Evolutionary conservation across 2,329 filamentous ascomycete genomes (phyloP), one percentile per base, ranked within the genome.

Genomic region (Sclerotinia borealis): DNA sequence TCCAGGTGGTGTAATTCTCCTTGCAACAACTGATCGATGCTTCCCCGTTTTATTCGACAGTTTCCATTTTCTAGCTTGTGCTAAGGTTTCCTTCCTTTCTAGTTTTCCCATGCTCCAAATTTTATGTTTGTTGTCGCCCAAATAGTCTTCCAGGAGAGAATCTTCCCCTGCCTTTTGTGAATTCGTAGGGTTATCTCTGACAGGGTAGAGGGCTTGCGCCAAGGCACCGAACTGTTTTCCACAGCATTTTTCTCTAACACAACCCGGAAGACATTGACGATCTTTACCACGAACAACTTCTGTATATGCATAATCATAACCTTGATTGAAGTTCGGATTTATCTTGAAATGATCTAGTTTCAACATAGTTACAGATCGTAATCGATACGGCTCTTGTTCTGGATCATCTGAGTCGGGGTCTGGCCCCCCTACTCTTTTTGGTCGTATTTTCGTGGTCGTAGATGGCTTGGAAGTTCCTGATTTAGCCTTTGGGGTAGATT

Each of bases 31-130:
- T 69, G 93, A 84, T 63, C 89, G 83, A 76, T 97, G 93, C 73
- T 83, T 91, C 7, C 92, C 92, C 74, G 85, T 86, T 66, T 84
- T 83, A 71, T 93, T 87, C 1, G 93, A 89, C 67, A 96, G 78
- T 55, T 87, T 80, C 72, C 85, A 84, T 0, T 86, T 88, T 72
- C 88, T 88, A 15, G 93, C 93, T 72, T 92, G 84, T n/a, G 92
- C 70, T 75, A 96, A 83, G 25, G 90, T 72, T 64, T 88, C 83
- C 45, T 85, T 78, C 68, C 85, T 84, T 70, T 92, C 85, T n/a
- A 81, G 77, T 4, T 76, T 75, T 4, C 78, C 78, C 83, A 92
- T 86, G 1, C 72, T 73, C 3, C 89, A 74, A 49, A 83, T 83
- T 66, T 85, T 85, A 43, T 86, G 80, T 22, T 80, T 77, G 64